A percentile compares a stretch with the other conserved stretches of the same genome.
Evolutionary conservation across 129 eudicot species (phyloP).

Genomic region (Apium graveolens): DNA sequence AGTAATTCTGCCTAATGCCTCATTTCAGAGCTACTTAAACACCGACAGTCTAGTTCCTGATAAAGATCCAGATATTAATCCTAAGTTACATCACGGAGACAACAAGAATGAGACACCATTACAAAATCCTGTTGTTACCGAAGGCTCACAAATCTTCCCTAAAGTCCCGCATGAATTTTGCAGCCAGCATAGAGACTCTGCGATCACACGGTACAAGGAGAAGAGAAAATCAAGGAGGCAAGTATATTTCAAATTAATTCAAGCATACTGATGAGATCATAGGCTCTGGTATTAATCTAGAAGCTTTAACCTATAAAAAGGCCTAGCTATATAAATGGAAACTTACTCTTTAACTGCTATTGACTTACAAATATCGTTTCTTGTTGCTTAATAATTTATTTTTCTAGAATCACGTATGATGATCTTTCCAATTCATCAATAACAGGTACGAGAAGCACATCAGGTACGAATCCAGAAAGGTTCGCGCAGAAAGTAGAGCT

Average conservation of each 20-base stretch:
- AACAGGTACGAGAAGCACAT: conserved; percentile 90
- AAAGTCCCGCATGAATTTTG: conserved; percentile 44
- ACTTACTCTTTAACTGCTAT: neutral
- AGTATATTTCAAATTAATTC: neutral
- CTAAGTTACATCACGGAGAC: conserved; percentile 15
- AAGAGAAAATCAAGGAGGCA: conserved; percentile 90
- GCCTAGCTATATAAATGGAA: neutral
- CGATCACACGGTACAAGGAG: conserved; percentile 86
- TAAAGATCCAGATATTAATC: conserved; percentile 30
- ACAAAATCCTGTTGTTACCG: conserved; percentile 20
- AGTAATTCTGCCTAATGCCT: conserved; percentile 25
- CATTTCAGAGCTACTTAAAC: conserved; percentile 31
- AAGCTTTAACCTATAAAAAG: neutral
- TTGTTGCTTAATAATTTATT: neutral
- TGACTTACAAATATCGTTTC: neutral
- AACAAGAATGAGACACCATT: conserved; percentile 33
- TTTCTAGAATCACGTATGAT: neutral
- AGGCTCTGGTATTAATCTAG: neutral
- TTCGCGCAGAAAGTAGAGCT: conserved; percentile 76
- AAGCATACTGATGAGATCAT: neutral
- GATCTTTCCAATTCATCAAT: neutral
- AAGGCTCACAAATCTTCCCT: conserved; percentile 29
- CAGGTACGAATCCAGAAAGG: conserved; percentile 86
- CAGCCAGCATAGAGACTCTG: conserved; percentile 71
- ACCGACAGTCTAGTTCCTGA: conserved; percentile 49